Conservation (phyloP, 164 flowering plant genomes). For the Annona squamosa region DNA sequence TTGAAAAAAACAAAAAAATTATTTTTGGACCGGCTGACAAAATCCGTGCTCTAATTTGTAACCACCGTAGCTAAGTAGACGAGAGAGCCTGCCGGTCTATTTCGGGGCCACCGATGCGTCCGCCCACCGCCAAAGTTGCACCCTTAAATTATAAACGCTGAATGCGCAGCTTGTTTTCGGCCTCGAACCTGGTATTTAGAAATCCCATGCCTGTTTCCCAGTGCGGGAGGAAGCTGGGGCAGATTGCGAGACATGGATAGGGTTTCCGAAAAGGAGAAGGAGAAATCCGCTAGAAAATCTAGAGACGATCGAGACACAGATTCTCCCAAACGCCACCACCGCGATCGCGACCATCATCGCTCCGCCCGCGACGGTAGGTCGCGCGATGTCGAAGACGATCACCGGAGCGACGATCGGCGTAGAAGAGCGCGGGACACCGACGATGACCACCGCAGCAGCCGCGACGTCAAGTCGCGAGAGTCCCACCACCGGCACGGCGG, state of each 20-base stretch:
- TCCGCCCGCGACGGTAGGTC: neutral
- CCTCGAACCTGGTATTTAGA: no score
- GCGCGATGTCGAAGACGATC: neutral
- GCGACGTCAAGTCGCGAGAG: neutral
- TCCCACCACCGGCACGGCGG: neutral
- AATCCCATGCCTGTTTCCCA: neutral
- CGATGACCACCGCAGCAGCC: slow-evolving; percentile 3
- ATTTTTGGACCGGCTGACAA: no score
- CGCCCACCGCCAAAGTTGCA: no score
- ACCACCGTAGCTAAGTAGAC: no score
- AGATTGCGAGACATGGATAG: slow-evolving; percentile 3
- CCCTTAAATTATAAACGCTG: no score
- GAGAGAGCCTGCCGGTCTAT: no score
- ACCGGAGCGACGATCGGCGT: neutral
- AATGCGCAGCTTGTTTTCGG: no score
- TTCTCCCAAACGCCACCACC: neutral
- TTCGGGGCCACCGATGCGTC: no score
- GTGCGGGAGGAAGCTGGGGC: neutral
- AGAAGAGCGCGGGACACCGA: neutral
- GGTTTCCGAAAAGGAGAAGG: slow-evolving; percentile 3
- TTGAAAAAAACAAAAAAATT: no score
- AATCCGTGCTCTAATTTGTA: no score
- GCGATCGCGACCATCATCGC: neutral
- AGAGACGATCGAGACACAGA: neutral
- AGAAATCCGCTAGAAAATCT: slow-evolving; percentile 2